Evolutionary conservation across 306 rosid genomes (phyloP), one percentile per base, ranked within the genome.

Genomic region (Pyrus betulifolia): DNA sequence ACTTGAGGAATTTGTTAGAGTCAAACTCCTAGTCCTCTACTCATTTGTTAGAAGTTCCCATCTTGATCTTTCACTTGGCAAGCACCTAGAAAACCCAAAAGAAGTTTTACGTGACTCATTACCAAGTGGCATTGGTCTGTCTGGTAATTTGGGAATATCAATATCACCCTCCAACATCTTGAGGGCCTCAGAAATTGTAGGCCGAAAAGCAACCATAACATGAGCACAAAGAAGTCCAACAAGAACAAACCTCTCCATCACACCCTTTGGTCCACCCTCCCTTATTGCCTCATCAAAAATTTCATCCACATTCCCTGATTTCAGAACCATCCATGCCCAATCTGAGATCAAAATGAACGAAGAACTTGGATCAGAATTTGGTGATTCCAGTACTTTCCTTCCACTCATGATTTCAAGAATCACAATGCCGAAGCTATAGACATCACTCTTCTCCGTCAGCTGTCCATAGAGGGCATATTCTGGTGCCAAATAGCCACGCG

Each of bases 151-250:
- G 4, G 97, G 97, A 81, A 91, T 91, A 52, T 91, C 97, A 82
- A 87, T 89, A 17, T 93, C 97, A 71, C 98, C 98, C 44, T 93
- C 93, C 59, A 93, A 75, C 97, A 91, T 93, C 88, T 80, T 89
- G 10, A 91, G 66, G 0, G 97, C 98, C 66, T 91, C 98, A 58
- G 88, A 80, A 52, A 88, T 84, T 1, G 96, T 91, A n/a, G 98
- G 98, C 79, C 97, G 88, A n/a, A 93, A 84, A 1, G 91, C 97
- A 74, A 89, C 97, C 90, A 88, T 87, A 6, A 85, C 93, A 83
- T 93, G 97, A 78, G 96, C 89, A 84, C 98, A 93, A 3, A 93
- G 89, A 79, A 93, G 85, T 65, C 98, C 98, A 67, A 91, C 97
- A 23, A 69, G 84, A 11, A 86, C 98, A 84, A 88, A 93, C 75